Evolutionary conservation across 2,329 filamentous ascomycete genomes (phyloP).

Genomic region (Fusarium sp.): DNA sequence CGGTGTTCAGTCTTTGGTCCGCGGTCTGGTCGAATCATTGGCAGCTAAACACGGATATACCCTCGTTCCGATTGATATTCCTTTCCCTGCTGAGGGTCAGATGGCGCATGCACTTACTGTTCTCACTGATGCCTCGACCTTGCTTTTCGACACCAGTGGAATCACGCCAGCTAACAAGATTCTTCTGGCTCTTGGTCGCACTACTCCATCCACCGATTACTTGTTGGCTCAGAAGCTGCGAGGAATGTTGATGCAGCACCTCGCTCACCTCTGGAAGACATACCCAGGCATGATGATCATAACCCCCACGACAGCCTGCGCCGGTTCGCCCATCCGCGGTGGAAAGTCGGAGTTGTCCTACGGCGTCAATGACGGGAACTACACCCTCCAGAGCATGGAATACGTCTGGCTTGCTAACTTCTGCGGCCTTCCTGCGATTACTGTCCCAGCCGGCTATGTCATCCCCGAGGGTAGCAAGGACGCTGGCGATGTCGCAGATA

Average conservation of each 20-base stretch:
- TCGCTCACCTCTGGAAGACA: slow-evolving; percentile 71
- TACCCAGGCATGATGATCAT: slow-evolving; percentile 78
- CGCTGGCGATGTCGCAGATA: slow-evolving; percentile 48
- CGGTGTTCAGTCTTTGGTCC: slow-evolving; percentile 56
- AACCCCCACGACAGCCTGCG: slow-evolving; percentile 71
- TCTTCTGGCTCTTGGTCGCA: slow-evolving; percentile 71
- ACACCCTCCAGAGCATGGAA: slow-evolving; percentile 60
- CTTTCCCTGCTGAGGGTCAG: slow-evolving; percentile 71
- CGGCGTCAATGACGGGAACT: slow-evolving; percentile 60
- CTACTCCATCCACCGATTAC: slow-evolving; percentile 73
- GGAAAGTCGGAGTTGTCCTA: slow-evolving; percentile 51
- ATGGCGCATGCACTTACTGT: slow-evolving; percentile 80
- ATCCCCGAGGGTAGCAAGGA: slow-evolving; percentile 49
- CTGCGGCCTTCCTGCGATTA: slow-evolving; percentile 60
- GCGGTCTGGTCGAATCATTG: slow-evolving; percentile 63
- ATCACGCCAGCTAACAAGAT: slow-evolving; percentile 73
- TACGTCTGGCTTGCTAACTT: slow-evolving; percentile 65
- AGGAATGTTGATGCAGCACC: slow-evolving; percentile 75
- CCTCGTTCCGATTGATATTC: slow-evolving; percentile 67
- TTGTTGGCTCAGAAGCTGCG: slow-evolving; percentile 77
- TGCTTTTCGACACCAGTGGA: slow-evolving; percentile 59
- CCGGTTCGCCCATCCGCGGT: slow-evolving; percentile 57
- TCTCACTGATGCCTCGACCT: slow-evolving; percentile 68
- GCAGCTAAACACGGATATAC: slow-evolving; percentile 63
- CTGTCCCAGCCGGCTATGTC: slow-evolving; percentile 59